Conservation (phyloP, 148 eudicot genomes). For the Vaccinium macrocarpon region DNA sequence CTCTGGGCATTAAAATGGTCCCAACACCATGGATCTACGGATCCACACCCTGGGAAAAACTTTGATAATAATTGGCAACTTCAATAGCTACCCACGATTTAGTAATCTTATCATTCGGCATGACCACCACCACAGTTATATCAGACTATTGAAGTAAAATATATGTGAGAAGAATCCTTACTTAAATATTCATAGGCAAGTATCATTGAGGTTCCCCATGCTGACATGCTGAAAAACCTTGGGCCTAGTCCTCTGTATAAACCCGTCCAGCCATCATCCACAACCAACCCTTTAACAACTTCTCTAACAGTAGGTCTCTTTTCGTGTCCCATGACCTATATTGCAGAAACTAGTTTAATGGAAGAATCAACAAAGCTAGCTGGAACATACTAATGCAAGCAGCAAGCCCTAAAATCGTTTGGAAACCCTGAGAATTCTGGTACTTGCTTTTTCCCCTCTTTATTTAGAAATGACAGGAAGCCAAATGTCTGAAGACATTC, state of each 20-base stretch:
- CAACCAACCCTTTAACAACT: conserved; percentile 68
- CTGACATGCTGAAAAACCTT: conserved; percentile 96
- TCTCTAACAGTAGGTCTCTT: conserved; percentile 60
- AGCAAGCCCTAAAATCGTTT: background rate
- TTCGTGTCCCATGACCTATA: conserved; percentile 68
- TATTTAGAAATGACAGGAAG: background rate
- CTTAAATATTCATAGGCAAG: conserved; percentile 91
- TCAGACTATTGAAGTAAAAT: background rate
- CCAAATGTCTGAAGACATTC: background rate
- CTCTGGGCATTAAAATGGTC: too few species aligned
- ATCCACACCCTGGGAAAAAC: too few species aligned
- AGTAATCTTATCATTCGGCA: conserved; percentile 3
- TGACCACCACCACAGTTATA: background rate
- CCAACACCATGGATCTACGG: too few species aligned
- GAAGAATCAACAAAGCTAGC: background rate
- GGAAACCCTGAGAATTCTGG: background rate
- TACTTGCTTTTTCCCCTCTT: background rate
- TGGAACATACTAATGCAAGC: conserved; percentile 4
- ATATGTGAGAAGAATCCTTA: conserved; percentile 32
- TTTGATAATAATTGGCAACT: background rate
- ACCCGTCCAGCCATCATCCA: conserved; percentile 93
- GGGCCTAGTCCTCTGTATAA: conserved; percentile 95
- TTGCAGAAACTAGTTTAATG: conserved; percentile 4
- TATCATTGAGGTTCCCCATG: conserved; percentile 99
- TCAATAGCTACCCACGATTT: background rate